phyloP scores from a whole-genome alignment of 83 land plant genomes.

The Diphasiastrum complanatum region DNA sequence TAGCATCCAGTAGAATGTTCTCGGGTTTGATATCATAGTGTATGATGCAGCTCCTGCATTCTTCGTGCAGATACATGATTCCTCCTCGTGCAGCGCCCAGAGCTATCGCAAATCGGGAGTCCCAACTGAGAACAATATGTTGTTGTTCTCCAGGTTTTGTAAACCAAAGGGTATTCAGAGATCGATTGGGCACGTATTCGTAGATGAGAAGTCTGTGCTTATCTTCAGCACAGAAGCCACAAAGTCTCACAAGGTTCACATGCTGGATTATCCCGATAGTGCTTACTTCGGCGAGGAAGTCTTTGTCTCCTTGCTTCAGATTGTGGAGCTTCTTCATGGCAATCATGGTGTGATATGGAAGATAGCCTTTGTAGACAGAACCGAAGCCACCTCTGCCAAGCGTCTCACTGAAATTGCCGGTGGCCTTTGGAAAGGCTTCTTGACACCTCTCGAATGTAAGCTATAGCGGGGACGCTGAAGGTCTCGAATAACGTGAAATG shows the following conservation, averaged over 20 bases:
- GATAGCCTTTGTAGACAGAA: no score
- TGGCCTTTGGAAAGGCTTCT: no score
- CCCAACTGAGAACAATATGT: not conserved
- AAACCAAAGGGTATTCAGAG: not conserved
- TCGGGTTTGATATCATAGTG: slow-evolving; percentile 18
- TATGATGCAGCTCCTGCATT: not conserved
- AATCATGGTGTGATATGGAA: no score
- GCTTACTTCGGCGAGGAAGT: slow-evolving; percentile 3
- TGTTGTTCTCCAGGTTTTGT: not conserved
- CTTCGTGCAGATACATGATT: slow-evolving; percentile 11
- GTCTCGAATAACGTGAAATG: no score
- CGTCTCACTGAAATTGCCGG: no score
- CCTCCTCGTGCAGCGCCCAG: slow-evolving; percentile 7
- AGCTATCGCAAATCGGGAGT: slow-evolving; percentile 7
- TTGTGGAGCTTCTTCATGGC: slow-evolving; percentile 10
- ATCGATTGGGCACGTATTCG: slow-evolving; percentile 7
- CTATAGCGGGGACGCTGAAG: no score
- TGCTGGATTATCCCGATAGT: slow-evolving; percentile 8
- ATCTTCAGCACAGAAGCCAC: slow-evolving; percentile 7
- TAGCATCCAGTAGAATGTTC: slow-evolving; percentile 11
- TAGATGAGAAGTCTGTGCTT: slow-evolving; percentile 14
- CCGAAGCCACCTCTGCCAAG: no score
- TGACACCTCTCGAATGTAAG: no score
- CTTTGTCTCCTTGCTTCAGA: not conserved
- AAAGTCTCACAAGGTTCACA: slow-evolving; percentile 10